Evolutionary conservation across 352 stramenopile species (phyloP), one percentile per base, ranked within the genome.

Genomic region (Phytopythium sindhum): DNA sequence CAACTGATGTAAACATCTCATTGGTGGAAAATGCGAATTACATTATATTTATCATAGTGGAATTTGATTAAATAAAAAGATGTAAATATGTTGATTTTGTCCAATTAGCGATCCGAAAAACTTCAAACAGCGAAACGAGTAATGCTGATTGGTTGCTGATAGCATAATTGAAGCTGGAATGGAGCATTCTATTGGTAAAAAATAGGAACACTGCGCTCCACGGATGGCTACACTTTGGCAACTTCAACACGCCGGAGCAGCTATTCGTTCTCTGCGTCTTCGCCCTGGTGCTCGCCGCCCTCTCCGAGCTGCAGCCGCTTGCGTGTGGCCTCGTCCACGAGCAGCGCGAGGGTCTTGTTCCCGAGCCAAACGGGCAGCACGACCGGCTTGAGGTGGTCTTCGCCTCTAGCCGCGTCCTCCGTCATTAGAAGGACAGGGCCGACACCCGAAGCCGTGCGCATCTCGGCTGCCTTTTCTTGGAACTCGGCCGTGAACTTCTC

Each of bases 351-450:
- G 23, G 76, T 77, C 21, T 59, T 59, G 60, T 81, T 70, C 2
- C 81, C 81, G 24, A 88, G 67, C 81, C 81, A 90, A 14, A 87
- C 69, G 11, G 81, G 81, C 57, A 90, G 54, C 52, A 74, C 77
- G 31, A 65, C 63, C 5, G 70, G 67, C 28, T 52, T 60, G 37
- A 55, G 33, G 17, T 51, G 31, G 29, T 9, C 41, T 0, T 3
- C 17, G 1, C 12, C 55, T 15, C 47, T 42, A 48, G 28, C 10
- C 35, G 57, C 47, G 3, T 39, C 24, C 7, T 78, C 57, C 42
- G 77, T 61, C 54, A 86, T 68, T 19, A 90, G 41, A 23, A 88
- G 29, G 8, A 59, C 66, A 0, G 81, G 81, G 0, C 81, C 81
- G 21, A 78, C 61, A 31, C 78, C 78, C 5, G 74, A 86, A 8